phyloP scores from a whole-genome alignment of 805 yeast species.

The Saccharomycopsis fodiens region DNA sequence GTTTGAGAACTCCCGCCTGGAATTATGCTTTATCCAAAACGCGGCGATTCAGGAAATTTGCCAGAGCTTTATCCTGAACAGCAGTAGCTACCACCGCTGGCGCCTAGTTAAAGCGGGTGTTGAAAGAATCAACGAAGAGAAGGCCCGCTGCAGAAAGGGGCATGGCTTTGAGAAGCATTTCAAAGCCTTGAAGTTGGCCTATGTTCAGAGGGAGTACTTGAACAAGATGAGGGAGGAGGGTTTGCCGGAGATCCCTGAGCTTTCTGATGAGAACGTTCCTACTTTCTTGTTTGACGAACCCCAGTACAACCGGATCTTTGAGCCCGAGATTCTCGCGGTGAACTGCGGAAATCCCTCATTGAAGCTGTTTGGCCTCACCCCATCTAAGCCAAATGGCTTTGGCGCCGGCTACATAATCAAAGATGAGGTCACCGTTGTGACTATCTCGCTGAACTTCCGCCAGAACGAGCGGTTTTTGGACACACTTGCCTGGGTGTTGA shows the following conservation, averaged over 20 bases:
- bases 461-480: conserved; percentile 75
- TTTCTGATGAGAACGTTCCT: conserved; percentile 26
- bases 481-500: conserved; percentile 61
- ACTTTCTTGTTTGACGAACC: conserved; percentile 37
- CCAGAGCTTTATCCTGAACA: conserved; percentile 56
- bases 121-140: conserved; percentile 11
- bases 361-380: conserved; percentile 81
- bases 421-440: conserved; percentile 69
- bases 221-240: conserved; percentile 35
- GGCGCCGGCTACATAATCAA: conserved; percentile 91
- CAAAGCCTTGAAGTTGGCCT: conserved; percentile 52
- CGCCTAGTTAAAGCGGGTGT: conserved; percentile 25
- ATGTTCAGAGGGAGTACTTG: conserved; percentile 40
- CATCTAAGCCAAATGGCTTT: conserved; percentile 81
- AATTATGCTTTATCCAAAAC: conserved; percentile 58
- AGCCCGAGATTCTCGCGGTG: conserved; percentile 43
- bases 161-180: conserved; percentile 68
- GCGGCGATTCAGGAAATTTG: conserved; percentile 43
- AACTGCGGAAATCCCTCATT: conserved; percentile 92
- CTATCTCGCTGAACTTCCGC: conserved; percentile 79
- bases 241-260: conserved; percentile 28
- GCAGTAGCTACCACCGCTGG: conserved; percentile 41
- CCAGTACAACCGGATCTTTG: conserved; percentile 29
- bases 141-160: conserved; percentile 31
- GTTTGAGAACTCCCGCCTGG: conserved; percentile 63